Percentiles rank a stretch among this genome's conserved stretches.
phyloP scores from a whole-genome alignment of 2,329 filamentous ascomycete species.

The Ampelomyces quisqualis region DNA sequence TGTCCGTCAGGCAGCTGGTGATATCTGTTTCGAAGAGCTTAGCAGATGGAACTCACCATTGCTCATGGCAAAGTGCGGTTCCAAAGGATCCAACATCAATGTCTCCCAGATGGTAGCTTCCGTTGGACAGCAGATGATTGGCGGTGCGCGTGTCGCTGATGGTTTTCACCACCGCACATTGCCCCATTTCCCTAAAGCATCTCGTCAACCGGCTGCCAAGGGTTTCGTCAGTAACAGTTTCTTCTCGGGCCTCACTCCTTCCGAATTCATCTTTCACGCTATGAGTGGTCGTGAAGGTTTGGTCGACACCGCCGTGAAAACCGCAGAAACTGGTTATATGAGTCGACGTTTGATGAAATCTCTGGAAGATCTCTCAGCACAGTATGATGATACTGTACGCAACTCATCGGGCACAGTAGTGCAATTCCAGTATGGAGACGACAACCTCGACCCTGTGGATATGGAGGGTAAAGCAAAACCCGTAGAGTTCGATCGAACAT shows the following conservation, averaged over 20 bases:
- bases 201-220: constrained; percentile 88
- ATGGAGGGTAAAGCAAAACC: constrained; percentile 95
- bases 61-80: constrained; percentile 96
- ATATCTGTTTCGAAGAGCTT: constrained; percentile 84
- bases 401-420: constrained; percentile 87
- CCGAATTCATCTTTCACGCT: constrained; percentile 96
- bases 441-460: constrained; percentile 91
- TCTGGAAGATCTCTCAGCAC: constrained; percentile 86
- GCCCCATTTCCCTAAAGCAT: constrained; percentile 93
- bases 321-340: constrained; percentile 98
- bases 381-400: constrained; percentile 92
- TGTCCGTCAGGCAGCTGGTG: constrained; percentile 87
- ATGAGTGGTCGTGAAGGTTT: constrained; percentile 98
- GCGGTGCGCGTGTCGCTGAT: constrained; percentile 85
- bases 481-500: constrained; percentile 89
- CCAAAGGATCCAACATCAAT: constrained; percentile 96
- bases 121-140: constrained; percentile 97
- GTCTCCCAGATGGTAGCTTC: constrained; percentile 98
- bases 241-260: constrained; percentile 85
- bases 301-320: constrained; percentile 98
- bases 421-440: constrained; percentile 96
- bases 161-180: constrained; percentile 95
- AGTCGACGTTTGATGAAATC: constrained; percentile 97
- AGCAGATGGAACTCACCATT: constrained; percentile 90
- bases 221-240: constrained; percentile 98